A percentile compares a stretch with the other conserved stretches of the same genome.
phyloP scores from a whole-genome alignment of 164 flowering plant genomes.

The Piper betle region DNA sequence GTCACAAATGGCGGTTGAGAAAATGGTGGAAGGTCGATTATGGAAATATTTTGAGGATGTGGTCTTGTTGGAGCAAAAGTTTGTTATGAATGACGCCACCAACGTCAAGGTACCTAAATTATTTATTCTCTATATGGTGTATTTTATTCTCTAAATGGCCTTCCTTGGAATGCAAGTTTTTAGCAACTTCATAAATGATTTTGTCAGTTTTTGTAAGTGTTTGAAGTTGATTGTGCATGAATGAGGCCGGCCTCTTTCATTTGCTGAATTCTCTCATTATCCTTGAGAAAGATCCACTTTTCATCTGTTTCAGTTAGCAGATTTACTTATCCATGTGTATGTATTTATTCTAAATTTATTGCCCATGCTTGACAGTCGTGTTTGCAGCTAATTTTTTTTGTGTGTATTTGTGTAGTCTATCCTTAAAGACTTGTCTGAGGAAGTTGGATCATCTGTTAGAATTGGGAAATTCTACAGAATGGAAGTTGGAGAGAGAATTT shows the following conservation, averaged over 20 bases:
- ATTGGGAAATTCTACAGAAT: slow-evolving; percentile 63
- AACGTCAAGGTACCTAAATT: slow-evolving; percentile 48
- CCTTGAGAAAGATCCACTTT: too few species aligned
- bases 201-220: not conserved
- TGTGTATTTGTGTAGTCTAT: slow-evolving; percentile 34
- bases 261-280: not conserved
- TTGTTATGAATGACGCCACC: slow-evolving; percentile 54
- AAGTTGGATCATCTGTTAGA: slow-evolving; percentile 71
- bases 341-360: not conserved
- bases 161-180: not conserved
- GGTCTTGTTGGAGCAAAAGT: slow-evolving; percentile 90
- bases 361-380: not conserved
- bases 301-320: not conserved
- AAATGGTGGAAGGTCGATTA: slow-evolving; percentile 94
- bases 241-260: not conserved
- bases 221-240: not conserved
- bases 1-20: slow-evolving; percentile 77
- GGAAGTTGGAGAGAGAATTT: slow-evolving; percentile 90
- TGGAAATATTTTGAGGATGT: slow-evolving; percentile 86
- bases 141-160: not conserved
- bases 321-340: not conserved
- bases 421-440: slow-evolving; percentile 56
- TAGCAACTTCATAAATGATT: not conserved
- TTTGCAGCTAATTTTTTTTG: slow-evolving; percentile 1
- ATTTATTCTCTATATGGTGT: not conserved